Percentiles rank a stretch among this genome's conserved stretches.
Evolutionary conservation across 148 eudicot species (phyloP).

Genomic region (Drosera capensis): DNA sequence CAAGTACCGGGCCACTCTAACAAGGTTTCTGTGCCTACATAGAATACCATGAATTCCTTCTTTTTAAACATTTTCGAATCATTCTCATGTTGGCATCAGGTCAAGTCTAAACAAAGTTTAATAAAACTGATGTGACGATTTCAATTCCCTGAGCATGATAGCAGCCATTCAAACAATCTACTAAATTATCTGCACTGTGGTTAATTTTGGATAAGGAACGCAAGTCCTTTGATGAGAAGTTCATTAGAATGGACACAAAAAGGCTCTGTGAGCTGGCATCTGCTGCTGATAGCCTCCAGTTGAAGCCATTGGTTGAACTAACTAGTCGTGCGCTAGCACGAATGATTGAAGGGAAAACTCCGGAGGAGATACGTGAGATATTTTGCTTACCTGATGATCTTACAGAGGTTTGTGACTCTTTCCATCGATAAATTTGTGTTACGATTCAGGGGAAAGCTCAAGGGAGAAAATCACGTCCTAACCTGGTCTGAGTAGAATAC

Average conservation of each 20-base stretch:
- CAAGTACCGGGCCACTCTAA: conserved; percentile 78
- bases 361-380: conserved; percentile 92
- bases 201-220: too few species aligned
- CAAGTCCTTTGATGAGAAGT: conserved; percentile 76
- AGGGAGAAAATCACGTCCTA: too few species aligned
- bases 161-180: too few species aligned
- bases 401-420: conserved; percentile 84
- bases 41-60: conserved; percentile 1
- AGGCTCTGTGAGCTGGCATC: conserved; percentile 84
- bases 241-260: conserved; percentile 71
- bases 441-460: too few species aligned
- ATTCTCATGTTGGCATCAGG: too few species aligned
- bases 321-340: conserved; percentile 90
- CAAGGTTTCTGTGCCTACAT: conserved; percentile 33
- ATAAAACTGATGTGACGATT: too few species aligned
- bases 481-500: too few species aligned
- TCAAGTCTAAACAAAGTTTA: too few species aligned
- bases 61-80: neutral
- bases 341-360: conserved; percentile 68
- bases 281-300: conserved; percentile 79
- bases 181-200: conserved; percentile 5
- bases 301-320: conserved; percentile 77
- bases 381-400: conserved; percentile 95
- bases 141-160: too few species aligned
- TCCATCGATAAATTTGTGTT: too few species aligned